phyloP scores from a whole-genome alignment of 495 filamentous ascomycete genomes.

The Margaritispora aquatica region DNA sequence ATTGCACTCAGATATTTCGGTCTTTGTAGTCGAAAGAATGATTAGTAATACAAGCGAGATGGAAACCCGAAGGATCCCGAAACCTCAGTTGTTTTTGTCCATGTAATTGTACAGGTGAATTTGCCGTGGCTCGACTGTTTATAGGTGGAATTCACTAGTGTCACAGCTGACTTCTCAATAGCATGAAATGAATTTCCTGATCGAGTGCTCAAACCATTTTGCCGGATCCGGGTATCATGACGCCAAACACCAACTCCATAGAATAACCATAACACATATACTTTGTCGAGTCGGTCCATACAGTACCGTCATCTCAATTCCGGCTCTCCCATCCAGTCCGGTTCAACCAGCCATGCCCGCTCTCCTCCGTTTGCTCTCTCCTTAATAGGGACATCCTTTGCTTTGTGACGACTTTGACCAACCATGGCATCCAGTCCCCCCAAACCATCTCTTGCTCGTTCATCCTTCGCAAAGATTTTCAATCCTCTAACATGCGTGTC shows the following conservation, averaged over 20 bases:
- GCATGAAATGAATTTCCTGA: not conserved
- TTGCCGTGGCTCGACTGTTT: no score
- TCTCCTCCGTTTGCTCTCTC: conserved; percentile 12
- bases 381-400: not conserved
- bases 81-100: no score
- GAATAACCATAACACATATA: no score
- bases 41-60: not conserved
- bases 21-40: not conserved
- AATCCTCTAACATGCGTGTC: conserved; percentile 94
- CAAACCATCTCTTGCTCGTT: conserved; percentile 21
- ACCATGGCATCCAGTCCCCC: conserved; percentile 2
- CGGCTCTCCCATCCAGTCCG: conserved; percentile 56
- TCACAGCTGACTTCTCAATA: no score
- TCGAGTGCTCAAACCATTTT: not conserved
- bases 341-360: conserved; percentile 34
- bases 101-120: no score
- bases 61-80: not conserved
- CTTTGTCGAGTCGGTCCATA: no score
- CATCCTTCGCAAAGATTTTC: conserved; percentile 81
- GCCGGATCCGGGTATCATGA: conserved; percentile 20
- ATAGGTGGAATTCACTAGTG: no score
- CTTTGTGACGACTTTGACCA: not conserved
- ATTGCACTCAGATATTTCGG: no score
- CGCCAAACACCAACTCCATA: conserved; percentile 11
- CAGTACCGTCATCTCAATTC: conserved; percentile 49